Base-by-base conservation (phyloP, 1,139 yeast genomes). In the Yamadazyma buinensis region DNA sequence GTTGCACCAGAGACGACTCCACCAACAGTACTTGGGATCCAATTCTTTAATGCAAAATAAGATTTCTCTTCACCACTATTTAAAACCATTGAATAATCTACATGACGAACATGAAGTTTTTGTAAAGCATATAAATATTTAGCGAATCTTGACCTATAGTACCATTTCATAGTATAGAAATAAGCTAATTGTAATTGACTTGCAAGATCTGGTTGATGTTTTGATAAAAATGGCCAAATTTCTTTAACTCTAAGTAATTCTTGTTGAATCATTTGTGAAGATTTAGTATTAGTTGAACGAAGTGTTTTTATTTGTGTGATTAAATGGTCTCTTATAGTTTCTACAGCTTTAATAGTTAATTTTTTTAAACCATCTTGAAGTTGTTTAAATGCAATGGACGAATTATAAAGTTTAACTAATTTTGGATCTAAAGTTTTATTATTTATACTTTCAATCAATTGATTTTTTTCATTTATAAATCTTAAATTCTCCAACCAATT, bases 121-220 rank as follows among this genome's bases (percentile, higher is more conserved):
- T 86, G 85, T 38, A 92, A 61, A 1, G 95, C 81, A 45, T 83
- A 76, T 34, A 83, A 62, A 57, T 90, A 92, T 46, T 92, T 79
- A 17, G 83, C 80, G 53, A 92, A 90, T 46, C 84, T 75, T 35
- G 84, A 73, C 39, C 72, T 70, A 54, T 92, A 92, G 61, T 92
- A 92, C 98, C 98, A 92, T 49, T 75, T 70, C 87, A 90, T 88
- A 2, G 97, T 90, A 51, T 78, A 81, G 10, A 81, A 64, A 54
- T 92, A 92, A 0, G 97, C 97, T 47, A 75, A 72, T 40, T 79
- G 73, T 29, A 92, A 67, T 47, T 87, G 95, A n/a, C 64, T 54
- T 0, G 95, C 90, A 36, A 92, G 60, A n/a, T 77, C 71, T 4
- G 72, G 68, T 40, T 84, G 77, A 33, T 77, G 75, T 4, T 57